Percentiles rank a stretch among this genome's conserved stretches.
phyloP scores from a whole-genome alignment of 108 stramenopile genomes.

The Skeletonema menzelii region DNA sequence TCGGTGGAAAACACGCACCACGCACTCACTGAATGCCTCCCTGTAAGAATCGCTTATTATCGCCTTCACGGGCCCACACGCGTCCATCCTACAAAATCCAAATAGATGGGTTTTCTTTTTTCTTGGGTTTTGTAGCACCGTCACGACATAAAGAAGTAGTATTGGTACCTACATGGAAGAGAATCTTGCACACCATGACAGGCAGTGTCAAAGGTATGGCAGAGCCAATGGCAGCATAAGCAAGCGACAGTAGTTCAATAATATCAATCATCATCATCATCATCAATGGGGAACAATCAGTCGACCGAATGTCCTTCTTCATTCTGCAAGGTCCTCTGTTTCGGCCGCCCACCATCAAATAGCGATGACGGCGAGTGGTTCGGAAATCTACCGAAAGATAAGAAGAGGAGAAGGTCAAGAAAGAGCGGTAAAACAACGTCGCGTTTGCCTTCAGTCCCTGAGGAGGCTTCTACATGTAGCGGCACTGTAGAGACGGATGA shows the following conservation, averaged over 20 bases:
- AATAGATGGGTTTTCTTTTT: too few species aligned
- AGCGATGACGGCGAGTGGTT: slow-evolving; percentile 38
- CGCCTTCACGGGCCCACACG: too few species aligned
- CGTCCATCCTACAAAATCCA: too few species aligned
- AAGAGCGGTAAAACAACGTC: neutral
- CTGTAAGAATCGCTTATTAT: too few species aligned
- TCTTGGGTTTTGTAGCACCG: too few species aligned
- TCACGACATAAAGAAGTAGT: too few species aligned
- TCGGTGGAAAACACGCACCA: too few species aligned
- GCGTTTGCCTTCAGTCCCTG: slow-evolving; percentile 26
- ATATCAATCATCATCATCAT: neutral
- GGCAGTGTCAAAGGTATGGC: too few species aligned
- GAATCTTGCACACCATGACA: too few species aligned
- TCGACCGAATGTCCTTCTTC: neutral
- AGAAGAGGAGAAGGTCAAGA: slow-evolving; percentile 7
- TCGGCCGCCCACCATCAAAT: neutral
- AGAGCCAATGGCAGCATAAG: too few species aligned
- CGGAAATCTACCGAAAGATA: slow-evolving; percentile 18
- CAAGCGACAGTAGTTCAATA: neutral
- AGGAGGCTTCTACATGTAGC: slow-evolving; percentile 10
- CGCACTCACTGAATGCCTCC: too few species aligned
- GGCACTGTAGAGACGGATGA: neutral
- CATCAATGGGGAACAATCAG: slow-evolving; percentile 2
- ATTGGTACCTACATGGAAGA: too few species aligned
- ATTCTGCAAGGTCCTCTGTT: neutral